These are phyloP conservation scores for Pseudogymnoascus sp. DNA, from an alignment of 2,329 filamentous ascomycete genomes.

Conservation along the genomic window DNA sequence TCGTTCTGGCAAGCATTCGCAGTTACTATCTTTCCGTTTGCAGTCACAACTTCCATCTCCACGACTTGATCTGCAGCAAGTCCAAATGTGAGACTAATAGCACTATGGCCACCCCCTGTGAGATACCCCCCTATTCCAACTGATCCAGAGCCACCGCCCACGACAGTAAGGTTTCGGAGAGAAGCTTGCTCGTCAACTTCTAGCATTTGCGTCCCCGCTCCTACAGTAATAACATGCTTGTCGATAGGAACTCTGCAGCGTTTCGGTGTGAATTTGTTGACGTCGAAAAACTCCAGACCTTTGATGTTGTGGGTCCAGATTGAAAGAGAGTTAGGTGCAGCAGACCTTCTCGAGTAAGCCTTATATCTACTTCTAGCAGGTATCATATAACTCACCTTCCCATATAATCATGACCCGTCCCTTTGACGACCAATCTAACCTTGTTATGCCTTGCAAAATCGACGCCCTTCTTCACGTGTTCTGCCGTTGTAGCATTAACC, in stretches of 20 bases:
- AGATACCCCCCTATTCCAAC: slow-evolving; percentile 54
- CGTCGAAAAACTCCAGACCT: slow-evolving; percentile 30
- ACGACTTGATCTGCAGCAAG: slow-evolving; percentile 55
- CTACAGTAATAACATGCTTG: slow-evolving; percentile 42
- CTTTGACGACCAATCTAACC: slow-evolving; percentile 33
- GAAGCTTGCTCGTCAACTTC: slow-evolving; percentile 40
- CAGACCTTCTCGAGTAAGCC: slow-evolving; percentile 28
- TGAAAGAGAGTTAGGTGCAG: slow-evolving; percentile 39
- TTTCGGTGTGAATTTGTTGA: slow-evolving; percentile 31
- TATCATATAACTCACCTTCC: slow-evolving; percentile 17
- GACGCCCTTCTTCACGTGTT: slow-evolving; percentile 23
- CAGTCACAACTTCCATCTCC: slow-evolving; percentile 48
- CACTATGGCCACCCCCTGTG: slow-evolving; percentile 52
- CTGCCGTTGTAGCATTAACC: slow-evolving; percentile 23
- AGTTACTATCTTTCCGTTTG: slow-evolving; percentile 39
- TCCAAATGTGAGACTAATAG: slow-evolving; percentile 44
- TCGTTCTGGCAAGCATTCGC: slow-evolving; percentile 43
- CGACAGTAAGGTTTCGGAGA: slow-evolving; percentile 37
- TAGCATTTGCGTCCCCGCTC: slow-evolving; percentile 43
- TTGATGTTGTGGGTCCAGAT: slow-evolving; percentile 45
- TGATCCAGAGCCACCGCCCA: slow-evolving; percentile 45
- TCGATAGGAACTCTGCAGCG: slow-evolving; percentile 35
- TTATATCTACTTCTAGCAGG: slow-evolving; percentile 20
- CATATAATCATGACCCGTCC: slow-evolving; percentile 36
- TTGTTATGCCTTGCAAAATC: slow-evolving; percentile 29